phyloP scores from a whole-genome alignment of 345 rosid genomes.

The Euphorbia peplus region DNA sequence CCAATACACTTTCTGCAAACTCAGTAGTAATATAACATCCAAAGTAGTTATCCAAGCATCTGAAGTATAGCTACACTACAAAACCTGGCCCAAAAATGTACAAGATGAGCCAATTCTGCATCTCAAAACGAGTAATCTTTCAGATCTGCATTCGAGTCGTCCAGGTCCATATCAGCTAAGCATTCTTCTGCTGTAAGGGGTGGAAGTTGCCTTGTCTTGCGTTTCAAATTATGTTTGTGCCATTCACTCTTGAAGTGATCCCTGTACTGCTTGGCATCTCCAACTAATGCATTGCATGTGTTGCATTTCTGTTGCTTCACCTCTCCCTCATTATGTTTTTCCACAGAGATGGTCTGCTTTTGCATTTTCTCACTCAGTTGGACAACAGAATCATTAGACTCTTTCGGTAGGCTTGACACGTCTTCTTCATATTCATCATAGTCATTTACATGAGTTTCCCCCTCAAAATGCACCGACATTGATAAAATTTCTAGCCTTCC shows the following conservation, averaged over 20 bases:
- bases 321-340: conserved; percentile 39
- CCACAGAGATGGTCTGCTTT: conserved; percentile 45
- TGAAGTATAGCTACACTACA: neutral
- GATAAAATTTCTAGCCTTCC: conserved; percentile 91
- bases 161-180: conserved; percentile 61
- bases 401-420: conserved; percentile 34
- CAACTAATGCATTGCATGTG: conserved; percentile 74
- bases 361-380: conserved; percentile 51
- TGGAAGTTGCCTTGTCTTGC: conserved; percentile 80
- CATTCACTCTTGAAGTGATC: conserved; percentile 92
- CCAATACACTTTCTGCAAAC: neutral
- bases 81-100: neutral
- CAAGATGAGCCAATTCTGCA: neutral
- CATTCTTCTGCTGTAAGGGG: conserved; percentile 82
- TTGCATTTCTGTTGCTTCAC: conserved; percentile 74
- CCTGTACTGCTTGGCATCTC: conserved; percentile 77
- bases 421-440: conserved; percentile 67
- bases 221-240: conserved; percentile 94
- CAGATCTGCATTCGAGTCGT: conserved; percentile 64
- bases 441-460: conserved; percentile 75
- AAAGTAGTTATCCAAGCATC: neutral
- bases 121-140: conserved; percentile 90
- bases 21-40: neutral
- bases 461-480: conserved; percentile 82
- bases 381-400: conserved; percentile 29